Percentiles rank a stretch among this genome's conserved stretches.
Conservation (phyloP, 305 asterid species). For the Petunia hybrid region DNA sequence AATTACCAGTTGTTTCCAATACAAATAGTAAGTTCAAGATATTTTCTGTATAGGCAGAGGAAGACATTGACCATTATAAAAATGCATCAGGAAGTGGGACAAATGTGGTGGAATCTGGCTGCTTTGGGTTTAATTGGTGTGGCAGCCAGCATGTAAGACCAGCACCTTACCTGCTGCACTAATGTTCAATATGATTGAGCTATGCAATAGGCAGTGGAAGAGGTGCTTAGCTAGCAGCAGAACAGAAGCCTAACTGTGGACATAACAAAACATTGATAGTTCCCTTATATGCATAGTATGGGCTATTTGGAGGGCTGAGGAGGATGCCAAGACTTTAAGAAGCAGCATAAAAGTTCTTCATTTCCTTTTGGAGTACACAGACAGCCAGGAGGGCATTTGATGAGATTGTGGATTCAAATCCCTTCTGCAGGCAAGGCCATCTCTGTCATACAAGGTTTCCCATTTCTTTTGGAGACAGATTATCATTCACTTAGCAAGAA, state of each 20-base stretch:
- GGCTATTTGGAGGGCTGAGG: conserved; percentile 20
- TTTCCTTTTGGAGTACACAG: conserved; percentile 8
- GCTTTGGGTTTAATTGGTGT: neutral
- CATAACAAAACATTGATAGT: conserved; percentile 5
- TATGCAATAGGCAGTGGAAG: conserved; percentile 2
- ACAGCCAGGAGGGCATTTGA: neutral
- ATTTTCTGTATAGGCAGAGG: neutral
- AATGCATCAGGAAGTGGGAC: conserved; percentile 21
- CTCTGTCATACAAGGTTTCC: conserved; percentile 6
- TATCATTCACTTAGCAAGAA: conserved; percentile 4
- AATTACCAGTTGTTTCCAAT: conserved; percentile 8
- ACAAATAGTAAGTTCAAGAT: neutral
- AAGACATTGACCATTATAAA: conserved; percentile 1
- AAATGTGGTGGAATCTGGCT: neutral
- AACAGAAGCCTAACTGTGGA: conserved; percentile 21
- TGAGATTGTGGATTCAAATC: conserved; percentile 18
- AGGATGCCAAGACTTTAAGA: conserved; percentile 9
- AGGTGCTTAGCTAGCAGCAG: neutral
- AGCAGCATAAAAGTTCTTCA: neutral
- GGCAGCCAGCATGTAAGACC: neutral
- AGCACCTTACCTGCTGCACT: conserved; percentile 4
- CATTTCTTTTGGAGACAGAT: neutral
- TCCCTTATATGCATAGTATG: conserved; percentile 9
- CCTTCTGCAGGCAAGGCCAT: conserved; percentile 1
- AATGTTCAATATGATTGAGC: neutral